Conservation (phyloP, 2,329 filamentous ascomycete genomes). For the Trichoderma sp. region DNA sequence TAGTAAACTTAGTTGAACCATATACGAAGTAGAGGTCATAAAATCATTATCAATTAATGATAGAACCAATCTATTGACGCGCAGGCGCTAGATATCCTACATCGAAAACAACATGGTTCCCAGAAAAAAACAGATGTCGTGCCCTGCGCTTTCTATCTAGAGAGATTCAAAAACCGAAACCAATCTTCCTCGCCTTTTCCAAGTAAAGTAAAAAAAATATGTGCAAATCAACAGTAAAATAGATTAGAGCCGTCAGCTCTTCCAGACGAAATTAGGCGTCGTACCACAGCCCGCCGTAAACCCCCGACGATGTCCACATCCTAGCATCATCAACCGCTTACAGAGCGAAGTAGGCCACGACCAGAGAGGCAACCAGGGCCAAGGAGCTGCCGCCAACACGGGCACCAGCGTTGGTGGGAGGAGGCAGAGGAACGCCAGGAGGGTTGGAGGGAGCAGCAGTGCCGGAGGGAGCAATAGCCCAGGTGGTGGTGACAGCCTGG, state of each 20-base stretch:
- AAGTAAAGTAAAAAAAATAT: conserved; percentile 33
- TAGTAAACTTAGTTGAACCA: background rate
- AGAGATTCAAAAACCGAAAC: conserved; percentile 19
- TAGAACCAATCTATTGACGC: conserved; percentile 24
- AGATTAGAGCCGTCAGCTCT: conserved; percentile 2
- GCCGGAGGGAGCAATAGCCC: conserved; percentile 29
- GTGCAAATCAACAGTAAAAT: conserved; percentile 31
- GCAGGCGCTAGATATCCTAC: conserved; percentile 26
- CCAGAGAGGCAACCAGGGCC: conserved; percentile 44
- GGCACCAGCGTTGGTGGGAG: conserved; percentile 33
- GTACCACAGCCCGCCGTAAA: conserved; percentile 3
- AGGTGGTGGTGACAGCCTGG: conserved; percentile 28
- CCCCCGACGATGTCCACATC: background rate
- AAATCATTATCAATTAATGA: conserved; percentile 23
- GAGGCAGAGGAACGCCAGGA: conserved; percentile 33
- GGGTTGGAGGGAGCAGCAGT: conserved; percentile 30
- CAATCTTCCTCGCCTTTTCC: conserved; percentile 30
- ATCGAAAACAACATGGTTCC: conserved; percentile 20
- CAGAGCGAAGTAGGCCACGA: conserved; percentile 47
- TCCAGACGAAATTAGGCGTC: conserved; percentile 27
- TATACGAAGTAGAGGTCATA: background rate
- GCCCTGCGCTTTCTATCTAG: conserved; percentile 12
- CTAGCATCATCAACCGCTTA: conserved; percentile 36
- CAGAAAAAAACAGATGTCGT: conserved; percentile 16
- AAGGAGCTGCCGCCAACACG: conserved; percentile 43